Evolutionary conservation across 495 filamentous ascomycete species (phyloP), one percentile per base, ranked within the genome.

Genomic region (Parachaetomium inaequale): DNA sequence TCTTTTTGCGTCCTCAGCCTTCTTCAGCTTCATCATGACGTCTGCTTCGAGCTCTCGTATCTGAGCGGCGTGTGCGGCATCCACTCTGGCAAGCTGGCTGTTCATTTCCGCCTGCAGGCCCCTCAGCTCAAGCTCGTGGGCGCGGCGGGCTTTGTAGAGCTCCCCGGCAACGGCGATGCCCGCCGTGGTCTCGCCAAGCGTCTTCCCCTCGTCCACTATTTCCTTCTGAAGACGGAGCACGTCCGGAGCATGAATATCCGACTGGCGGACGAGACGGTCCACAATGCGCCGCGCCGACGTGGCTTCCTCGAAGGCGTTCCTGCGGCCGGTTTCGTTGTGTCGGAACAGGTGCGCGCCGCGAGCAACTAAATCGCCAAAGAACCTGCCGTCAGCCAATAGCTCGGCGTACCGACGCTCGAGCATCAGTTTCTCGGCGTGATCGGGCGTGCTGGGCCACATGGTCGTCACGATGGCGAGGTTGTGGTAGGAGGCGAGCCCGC

Each of bases 401-500:
- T 43, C 40, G 1, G 40, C n/a, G 12, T 17, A 17, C 40, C 19
- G 40, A 15, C 19, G 40, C 15, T 17, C 40, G 14, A 43, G 5
- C 40, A 19, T 15, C n/a, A 15, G 40, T 2, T 17, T 17, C 40
- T 43, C 40, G 7, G n/a, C 40, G n/a, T 15, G n/a, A n/a, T 15
- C 40, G 1, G n/a, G 15, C 15, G 19, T 15, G 40, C 40, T 17
- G 0, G 19, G 21, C 50, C 50, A 52, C 50, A 52, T 52, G 29
- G 50, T 34, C 15, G 50, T 52, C 15, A 29, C 50, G n/a, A 52
- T 29, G 3, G 34, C 50, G 29, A 52, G 29, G 50, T 17, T 52
- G 17, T 15, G 7, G n/a, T 34, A 17, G 50, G 29, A 17, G 17
- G 29, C 15, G 7, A 19, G 15, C 12, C 55, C 40, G 56, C 73